Conservation (phyloP, 2,329 filamentous ascomycete species). For the Leptographium flavum region DNA sequence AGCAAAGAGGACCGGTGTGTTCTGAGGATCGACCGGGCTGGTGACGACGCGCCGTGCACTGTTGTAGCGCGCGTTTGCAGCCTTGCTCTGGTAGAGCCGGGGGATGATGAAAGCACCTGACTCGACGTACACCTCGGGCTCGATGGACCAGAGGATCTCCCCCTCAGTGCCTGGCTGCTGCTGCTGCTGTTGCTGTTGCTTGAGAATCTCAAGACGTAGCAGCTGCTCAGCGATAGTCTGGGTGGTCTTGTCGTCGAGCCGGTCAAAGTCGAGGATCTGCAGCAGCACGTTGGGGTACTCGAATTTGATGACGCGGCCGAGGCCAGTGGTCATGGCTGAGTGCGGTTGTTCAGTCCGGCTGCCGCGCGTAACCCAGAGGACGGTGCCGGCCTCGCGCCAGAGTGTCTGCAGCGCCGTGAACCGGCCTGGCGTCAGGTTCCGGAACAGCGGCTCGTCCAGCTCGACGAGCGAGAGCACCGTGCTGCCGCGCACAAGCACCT, state of each 20-base stretch:
- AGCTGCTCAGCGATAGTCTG: constrained; percentile 7
- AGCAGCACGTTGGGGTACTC: constrained; percentile 13
- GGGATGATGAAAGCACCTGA: constrained; percentile 16
- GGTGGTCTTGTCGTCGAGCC: background rate
- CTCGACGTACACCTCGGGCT: constrained; percentile 14
- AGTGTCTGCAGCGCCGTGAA: background rate
- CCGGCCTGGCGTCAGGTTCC: constrained; percentile 8
- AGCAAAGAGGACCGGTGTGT: too few relatives aligned
- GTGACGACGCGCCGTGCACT: constrained; percentile 9
- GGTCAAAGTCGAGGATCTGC: constrained; percentile 13
- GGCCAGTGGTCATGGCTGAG: constrained; percentile 12
- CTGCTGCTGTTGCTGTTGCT: too few relatives aligned
- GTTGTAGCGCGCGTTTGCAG: constrained; percentile 11
- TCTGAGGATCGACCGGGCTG: background rate
- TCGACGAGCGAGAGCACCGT: constrained; percentile 10
- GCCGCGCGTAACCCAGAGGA: constrained; percentile 15
- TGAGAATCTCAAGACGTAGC: constrained; percentile 7
- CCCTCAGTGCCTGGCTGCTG: background rate
- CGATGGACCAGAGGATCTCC: constrained; percentile 7
- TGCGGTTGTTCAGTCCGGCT: constrained; percentile 9
- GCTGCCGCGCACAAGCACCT: background rate
- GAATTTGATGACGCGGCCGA: constrained; percentile 10
- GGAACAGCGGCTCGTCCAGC: constrained; percentile 14
- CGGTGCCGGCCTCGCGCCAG: background rate
- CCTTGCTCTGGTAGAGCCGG: constrained; percentile 10